These are phyloP conservation scores for Tilletia setariae DNA, from an alignment of 1,284 basidiomycete genomes.

Conservation along the genomic window DNA sequence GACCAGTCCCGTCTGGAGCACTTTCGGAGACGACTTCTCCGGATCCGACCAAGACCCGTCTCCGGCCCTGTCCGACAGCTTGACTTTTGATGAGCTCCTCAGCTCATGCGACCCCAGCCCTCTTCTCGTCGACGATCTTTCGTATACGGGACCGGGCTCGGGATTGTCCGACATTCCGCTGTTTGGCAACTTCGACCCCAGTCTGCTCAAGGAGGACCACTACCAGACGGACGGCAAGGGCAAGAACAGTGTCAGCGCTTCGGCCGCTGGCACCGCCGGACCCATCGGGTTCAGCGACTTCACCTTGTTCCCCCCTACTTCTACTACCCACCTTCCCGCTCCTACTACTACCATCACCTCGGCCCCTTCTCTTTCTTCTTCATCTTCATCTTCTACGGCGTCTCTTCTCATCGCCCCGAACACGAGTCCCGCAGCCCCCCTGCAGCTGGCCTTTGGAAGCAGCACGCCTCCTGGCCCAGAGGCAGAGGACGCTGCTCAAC, in stretches of 20 bases:
- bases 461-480: not conserved
- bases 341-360: not conserved
- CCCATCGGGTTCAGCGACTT: conserved; percentile 27
- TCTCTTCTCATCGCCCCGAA: conserved; percentile 1
- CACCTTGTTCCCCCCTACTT: conserved; percentile 36
- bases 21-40: conserved; percentile 12
- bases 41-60: conserved; percentile 31
- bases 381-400: conserved; percentile 19
- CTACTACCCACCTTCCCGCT: conserved; percentile 16
- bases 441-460: conserved; percentile 1
- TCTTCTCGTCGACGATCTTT: conserved; percentile 36
- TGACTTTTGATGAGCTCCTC: conserved; percentile 38
- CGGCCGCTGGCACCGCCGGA: conserved; percentile 2
- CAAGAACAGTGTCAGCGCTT: too few species aligned
- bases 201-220: conserved; percentile 29
- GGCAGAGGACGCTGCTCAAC: not conserved
- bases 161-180: conserved; percentile 29
- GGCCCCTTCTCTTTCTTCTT: conserved; percentile 24
- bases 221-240: conserved; percentile 18
- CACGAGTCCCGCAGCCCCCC: too few species aligned
- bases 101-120: conserved; percentile 47
- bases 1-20: conserved; percentile 13
- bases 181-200: conserved; percentile 37
- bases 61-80: conserved; percentile 44
- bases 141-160: conserved; percentile 30